Percentiles rank a stretch among this genome's conserved stretches.
Conservation (phyloP, 1,139 yeast genomes). For the Zygosaccharomyces sapae region DNA sequence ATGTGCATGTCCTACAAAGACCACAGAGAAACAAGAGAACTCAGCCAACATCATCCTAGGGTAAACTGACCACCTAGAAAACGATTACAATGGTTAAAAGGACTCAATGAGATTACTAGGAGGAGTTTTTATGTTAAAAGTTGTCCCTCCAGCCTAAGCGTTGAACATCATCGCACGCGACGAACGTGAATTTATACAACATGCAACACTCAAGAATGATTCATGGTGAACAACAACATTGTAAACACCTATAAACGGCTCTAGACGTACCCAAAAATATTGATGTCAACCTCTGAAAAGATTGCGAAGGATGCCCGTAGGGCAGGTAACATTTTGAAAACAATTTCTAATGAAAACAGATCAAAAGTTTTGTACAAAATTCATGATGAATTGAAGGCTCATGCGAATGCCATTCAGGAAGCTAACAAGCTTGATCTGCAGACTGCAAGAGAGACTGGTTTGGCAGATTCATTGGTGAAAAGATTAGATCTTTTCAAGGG, state of each 20-base stretch:
- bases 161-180: background rate
- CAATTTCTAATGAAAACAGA: slow-evolving; percentile 68
- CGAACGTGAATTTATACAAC: background rate
- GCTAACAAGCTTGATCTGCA: slow-evolving; percentile 77
- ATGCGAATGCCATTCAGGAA: slow-evolving; percentile 57
- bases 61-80: background rate
- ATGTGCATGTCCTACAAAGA: slow-evolving; percentile 31
- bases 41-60: background rate
- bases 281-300: slow-evolving; percentile 51
- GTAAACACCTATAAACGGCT: background rate
- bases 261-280: background rate
- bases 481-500: slow-evolving; percentile 75
- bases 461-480: slow-evolving; percentile 69
- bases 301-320: slow-evolving; percentile 75
- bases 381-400: slow-evolving; percentile 57
- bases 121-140: background rate
- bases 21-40: slow-evolving; percentile 26
- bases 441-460: slow-evolving; percentile 54
- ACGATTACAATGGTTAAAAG: background rate
- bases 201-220: background rate
- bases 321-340: slow-evolving; percentile 77
- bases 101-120: background rate
- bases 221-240: background rate
- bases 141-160: background rate
- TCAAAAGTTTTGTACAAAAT: slow-evolving; percentile 68